Evolutionary conservation across 805 yeast species (phyloP).

Genomic region (Candida khao-thaluensis): DNA sequence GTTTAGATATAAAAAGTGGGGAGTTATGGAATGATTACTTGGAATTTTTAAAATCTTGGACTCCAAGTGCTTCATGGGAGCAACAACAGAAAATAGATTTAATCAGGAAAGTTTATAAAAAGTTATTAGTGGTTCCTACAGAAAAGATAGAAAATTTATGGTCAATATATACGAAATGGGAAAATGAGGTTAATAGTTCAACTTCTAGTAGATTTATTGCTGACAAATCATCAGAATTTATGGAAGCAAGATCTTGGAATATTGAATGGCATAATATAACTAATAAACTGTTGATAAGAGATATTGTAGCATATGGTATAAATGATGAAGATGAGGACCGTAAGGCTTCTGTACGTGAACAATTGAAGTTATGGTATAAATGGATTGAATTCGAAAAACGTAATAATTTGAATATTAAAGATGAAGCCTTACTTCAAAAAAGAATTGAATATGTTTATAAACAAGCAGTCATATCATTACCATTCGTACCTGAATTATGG

Average conservation of each 20-base stretch:
- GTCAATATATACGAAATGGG: constrained; percentile 81
- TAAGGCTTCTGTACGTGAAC: constrained; percentile 27
- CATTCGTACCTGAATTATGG: constrained; percentile 77
- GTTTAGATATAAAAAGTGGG: constrained; percentile 71
- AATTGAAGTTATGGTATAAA: constrained; percentile 58
- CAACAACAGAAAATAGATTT: constrained; percentile 76
- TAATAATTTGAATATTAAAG: constrained; percentile 63
- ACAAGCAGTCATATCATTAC: constrained; percentile 60
- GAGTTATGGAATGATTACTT: constrained; percentile 80
- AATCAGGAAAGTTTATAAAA: constrained; percentile 69
- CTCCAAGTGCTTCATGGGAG: constrained; percentile 79
- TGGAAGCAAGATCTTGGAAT: constrained; percentile 79
- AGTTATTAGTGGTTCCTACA: constrained; percentile 73
- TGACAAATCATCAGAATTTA: constrained; percentile 78
- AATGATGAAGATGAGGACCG: constrained; percentile 18
- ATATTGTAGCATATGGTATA: constrained; percentile 28
- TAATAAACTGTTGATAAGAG: constrained; percentile 45
- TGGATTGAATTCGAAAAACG: constrained; percentile 81
- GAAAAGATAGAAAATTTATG: constrained; percentile 73
- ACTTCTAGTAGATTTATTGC: constrained; percentile 84
- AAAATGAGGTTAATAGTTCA: constrained; percentile 66
- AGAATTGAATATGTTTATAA: constrained; percentile 72
- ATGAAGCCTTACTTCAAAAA: constrained; percentile 42
- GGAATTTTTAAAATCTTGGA: constrained; percentile 75
- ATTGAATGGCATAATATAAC: constrained; percentile 68